Evolutionary conservation across 2,329 filamentous ascomycete species (phyloP).

Genomic region (Colletotrichum siamense): DNA sequence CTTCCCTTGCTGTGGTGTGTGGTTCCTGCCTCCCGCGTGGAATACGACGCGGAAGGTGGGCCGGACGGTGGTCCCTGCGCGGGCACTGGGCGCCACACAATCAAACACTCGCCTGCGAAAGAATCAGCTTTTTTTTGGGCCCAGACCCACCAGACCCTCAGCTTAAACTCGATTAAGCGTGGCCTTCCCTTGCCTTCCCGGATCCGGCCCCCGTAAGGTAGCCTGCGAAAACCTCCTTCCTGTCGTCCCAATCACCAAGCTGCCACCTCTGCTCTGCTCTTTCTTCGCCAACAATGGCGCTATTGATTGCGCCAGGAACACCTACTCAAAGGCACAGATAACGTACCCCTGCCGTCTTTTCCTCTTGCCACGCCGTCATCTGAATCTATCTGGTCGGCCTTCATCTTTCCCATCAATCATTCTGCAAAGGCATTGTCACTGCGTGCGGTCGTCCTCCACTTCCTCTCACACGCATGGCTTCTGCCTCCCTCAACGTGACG

Average conservation of each 20-base stretch:
- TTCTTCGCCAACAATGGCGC: neutral
- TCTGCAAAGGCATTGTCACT: neutral
- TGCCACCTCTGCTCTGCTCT: neutral
- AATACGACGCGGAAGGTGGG: neutral
- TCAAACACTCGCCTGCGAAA: neutral
- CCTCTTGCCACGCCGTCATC: neutral
- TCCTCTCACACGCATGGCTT: neutral
- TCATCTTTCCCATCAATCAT: neutral
- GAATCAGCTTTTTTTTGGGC: neutral
- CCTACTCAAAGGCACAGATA: neutral
- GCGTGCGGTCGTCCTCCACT: neutral
- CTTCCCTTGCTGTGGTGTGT: neutral
- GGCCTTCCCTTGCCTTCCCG: neutral
- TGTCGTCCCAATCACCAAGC: neutral
- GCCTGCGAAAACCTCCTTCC: neutral
- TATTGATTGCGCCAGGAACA: neutral
- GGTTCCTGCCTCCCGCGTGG: neutral
- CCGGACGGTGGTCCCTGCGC: neutral
- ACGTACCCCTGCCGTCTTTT: neutral
- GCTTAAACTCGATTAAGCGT: slow-evolving; percentile 6
- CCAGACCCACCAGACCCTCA: neutral
- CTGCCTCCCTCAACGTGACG: neutral
- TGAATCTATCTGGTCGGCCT: neutral
- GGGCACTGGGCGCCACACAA: slow-evolving; percentile 1
- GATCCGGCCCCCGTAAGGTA: neutral